Conservation (phyloP, 2,329 filamentous ascomycete species). For the Microsporum ferrugineum region DNA sequence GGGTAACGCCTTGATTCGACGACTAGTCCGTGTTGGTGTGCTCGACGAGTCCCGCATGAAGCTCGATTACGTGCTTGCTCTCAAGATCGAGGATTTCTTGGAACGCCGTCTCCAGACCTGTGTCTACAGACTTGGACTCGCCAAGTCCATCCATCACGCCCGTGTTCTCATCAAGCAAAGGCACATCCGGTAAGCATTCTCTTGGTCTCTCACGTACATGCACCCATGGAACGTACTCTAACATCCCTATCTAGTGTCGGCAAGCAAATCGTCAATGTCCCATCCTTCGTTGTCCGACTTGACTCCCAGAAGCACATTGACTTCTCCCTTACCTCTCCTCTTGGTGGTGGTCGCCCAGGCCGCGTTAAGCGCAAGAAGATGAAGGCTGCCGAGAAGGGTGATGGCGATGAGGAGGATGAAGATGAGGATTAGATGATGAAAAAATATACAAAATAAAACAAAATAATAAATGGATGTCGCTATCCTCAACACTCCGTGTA, state of each 20-base stretch:
- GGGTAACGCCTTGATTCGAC: conserved; percentile 99
- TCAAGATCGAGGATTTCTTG: conserved; percentile 99
- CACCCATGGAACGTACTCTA: neutral
- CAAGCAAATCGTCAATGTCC: conserved; percentile 99
- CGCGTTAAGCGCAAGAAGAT: conserved; percentile 99
- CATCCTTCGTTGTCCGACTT: conserved; percentile 98
- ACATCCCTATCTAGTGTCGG: conserved; percentile 54
- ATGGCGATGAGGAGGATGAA: conserved; percentile 46
- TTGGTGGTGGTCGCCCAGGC: conserved; percentile 90
- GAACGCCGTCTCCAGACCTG: conserved; percentile 99
- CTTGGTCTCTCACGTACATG: neutral
- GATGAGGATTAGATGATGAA: conserved; percentile 3
- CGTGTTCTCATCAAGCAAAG: conserved; percentile 99
- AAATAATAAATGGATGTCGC: conserved; percentile 7
- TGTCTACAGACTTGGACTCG: conserved; percentile 99
- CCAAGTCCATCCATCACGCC: conserved; percentile 99
- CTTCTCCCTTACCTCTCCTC: conserved; percentile 94
- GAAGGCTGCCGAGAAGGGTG: conserved; percentile 72
- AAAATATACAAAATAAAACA: conserved; percentile 1
- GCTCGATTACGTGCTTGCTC: conserved; percentile 99
- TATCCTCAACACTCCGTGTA: conserved; percentile 4
- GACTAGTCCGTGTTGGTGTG: conserved; percentile 98
- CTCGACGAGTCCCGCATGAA: conserved; percentile 99
- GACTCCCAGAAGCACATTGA: conserved; percentile 99
- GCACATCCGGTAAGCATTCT: conserved; percentile 63